Evolutionary conservation across 179 eudicot species (phyloP).

Genomic region (Silene noctiflora): DNA sequence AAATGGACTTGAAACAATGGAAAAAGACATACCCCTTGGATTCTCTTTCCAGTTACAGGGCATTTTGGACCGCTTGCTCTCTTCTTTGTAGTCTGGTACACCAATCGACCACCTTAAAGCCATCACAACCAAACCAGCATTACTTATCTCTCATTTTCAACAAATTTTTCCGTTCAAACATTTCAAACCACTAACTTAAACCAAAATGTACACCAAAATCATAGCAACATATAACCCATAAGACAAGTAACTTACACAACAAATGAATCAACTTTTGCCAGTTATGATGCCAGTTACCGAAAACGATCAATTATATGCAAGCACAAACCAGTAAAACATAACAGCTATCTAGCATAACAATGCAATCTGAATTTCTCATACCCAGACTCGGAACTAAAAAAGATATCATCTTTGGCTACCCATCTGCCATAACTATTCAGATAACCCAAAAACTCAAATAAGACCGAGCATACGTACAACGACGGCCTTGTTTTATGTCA

Average conservation of each 20-base stretch:
- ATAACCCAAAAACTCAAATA: neutral
- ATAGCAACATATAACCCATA: neutral
- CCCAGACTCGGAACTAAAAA: neutral
- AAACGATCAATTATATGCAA: neutral
- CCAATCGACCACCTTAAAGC: slow-evolving; percentile 36
- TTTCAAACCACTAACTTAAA: neutral
- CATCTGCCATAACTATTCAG: neutral
- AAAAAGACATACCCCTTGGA: slow-evolving; percentile 35
- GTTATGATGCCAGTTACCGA: neutral
- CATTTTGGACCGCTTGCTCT: slow-evolving; percentile 39
- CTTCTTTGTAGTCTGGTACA: slow-evolving; percentile 34
- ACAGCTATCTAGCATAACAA: neutral
- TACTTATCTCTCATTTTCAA: neutral
- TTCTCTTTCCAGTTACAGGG: slow-evolving; percentile 42
- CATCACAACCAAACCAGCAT: neutral
- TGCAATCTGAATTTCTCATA: neutral
- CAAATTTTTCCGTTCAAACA: neutral
- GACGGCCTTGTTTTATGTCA: too few species aligned
- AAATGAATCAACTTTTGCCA: neutral
- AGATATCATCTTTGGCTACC: neutral
- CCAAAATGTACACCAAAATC: neutral
- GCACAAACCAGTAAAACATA: too few species aligned
- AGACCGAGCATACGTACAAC: too few species aligned
- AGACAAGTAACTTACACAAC: too few species aligned
- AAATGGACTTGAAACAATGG: too few species aligned